Conservation (phyloP, 495 filamentous ascomycete genomes). For the Penicillium bovifimosum region DNA sequence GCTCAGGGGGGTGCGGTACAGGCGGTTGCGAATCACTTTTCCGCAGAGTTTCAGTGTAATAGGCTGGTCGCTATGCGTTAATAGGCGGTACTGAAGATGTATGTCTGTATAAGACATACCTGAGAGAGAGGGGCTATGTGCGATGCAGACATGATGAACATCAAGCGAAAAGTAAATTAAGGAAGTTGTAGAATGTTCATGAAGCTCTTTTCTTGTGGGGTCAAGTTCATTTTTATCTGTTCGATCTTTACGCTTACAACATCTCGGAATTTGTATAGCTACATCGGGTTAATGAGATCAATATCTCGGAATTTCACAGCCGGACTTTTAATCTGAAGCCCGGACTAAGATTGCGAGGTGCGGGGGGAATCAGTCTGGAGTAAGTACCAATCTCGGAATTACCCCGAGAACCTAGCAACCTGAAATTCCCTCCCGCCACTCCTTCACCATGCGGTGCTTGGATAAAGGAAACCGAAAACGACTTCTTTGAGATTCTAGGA, state of each 20-base stretch:
- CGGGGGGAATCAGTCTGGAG: too few species aligned
- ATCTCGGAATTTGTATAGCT: too few species aligned
- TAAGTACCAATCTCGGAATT: too few species aligned
- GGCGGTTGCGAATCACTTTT: slow-evolving; percentile 14
- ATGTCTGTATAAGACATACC: not conserved
- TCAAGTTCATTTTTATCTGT: not conserved
- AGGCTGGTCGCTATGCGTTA: slow-evolving; percentile 1
- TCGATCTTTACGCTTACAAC: too few species aligned
- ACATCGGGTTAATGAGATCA: too few species aligned
- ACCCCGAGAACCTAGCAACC: too few species aligned
- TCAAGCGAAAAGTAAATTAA: not conserved
- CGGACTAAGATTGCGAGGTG: not conserved
- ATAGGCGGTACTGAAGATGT: not conserved
- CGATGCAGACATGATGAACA: slow-evolving; percentile 1
- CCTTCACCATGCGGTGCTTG: too few species aligned
- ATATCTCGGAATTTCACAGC: not conserved
- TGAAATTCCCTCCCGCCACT: too few species aligned
- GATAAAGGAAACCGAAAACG: too few species aligned
- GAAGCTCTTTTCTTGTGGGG: not conserved
- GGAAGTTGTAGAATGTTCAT: not conserved
- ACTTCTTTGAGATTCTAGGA: too few species aligned
- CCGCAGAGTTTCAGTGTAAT: slow-evolving; percentile 16
- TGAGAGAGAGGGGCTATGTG: slow-evolving; percentile 6
- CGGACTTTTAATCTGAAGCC: not conserved
- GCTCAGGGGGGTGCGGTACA: slow-evolving; percentile 15